These are phyloP conservation scores for Funneliformis mosseae DNA, from an alignment of 192 early-diverging fungal species.

Conservation along the genomic window DNA sequence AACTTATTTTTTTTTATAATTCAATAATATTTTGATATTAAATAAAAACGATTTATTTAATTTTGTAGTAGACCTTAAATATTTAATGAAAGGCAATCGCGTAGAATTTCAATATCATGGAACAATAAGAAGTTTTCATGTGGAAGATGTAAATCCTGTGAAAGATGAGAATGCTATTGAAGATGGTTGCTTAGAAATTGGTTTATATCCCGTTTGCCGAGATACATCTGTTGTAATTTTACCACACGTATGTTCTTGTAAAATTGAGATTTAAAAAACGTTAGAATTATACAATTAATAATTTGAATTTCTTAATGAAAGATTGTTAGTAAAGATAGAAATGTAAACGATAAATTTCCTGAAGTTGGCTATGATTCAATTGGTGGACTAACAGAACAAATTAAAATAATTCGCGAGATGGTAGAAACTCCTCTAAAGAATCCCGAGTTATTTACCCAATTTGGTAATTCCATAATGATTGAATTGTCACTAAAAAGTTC, in stretches of 20 bases:
- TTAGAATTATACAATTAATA: background rate
- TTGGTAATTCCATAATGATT: constrained; percentile 51
- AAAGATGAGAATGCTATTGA: constrained; percentile 16
- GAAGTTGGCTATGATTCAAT: constrained; percentile 59
- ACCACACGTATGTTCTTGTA: background rate
- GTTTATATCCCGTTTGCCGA: constrained; percentile 37
- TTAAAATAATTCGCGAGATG: constrained; percentile 77
- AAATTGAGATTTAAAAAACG: background rate
- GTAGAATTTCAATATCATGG: constrained; percentile 65
- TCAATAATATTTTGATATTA: background rate
- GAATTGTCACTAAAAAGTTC: background rate
- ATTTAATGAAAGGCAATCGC: constrained; percentile 47
- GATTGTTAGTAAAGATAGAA: background rate
- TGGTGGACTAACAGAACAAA: constrained; percentile 79
- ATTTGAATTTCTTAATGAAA: background rate
- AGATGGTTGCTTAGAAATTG: background rate
- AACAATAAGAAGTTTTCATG: constrained; percentile 45
- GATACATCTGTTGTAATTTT: constrained; percentile 43
- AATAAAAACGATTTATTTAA: background rate
- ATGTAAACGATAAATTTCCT: background rate
- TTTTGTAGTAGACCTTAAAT: constrained; percentile 59
- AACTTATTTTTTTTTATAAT: background rate
- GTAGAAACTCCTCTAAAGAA: constrained; percentile 77
- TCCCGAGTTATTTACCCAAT: constrained; percentile 72
- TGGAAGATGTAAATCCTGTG: constrained; percentile 38